Base-by-base conservation (phyloP, 2,329 filamentous ascomycete species). In the Huntiella bhutanensis region DNA sequence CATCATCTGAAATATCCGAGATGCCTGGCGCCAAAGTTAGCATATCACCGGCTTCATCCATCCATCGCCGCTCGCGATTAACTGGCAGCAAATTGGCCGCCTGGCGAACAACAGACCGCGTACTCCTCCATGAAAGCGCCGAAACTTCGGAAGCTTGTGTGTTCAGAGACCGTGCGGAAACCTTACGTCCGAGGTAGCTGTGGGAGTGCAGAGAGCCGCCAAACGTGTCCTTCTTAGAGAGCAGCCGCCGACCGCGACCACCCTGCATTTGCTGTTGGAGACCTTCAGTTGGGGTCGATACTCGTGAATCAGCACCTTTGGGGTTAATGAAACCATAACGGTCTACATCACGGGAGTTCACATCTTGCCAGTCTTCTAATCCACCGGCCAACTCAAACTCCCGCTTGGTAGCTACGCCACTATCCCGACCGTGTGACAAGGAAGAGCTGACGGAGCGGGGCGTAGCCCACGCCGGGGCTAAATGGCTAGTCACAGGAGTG, bases 1-100 rank as follows among this genome's bases (percentile, higher is more conserved):
- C 68, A 52, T 77, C 72, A 48, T 78, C 74, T 7, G 64, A 63
- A 35, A 69, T 67, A 53, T 74, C 68, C 15, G 68, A 64, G 38
- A 77, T 58, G 11, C 70, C 75, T 4, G 74, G 71, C 22, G 72
- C 66, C 28, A 74, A 58, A 7, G 73, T 71, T 46, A 81, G 65
- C 70, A 80, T 79, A 52, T 77, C 75, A n/a, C 73, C 73, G 5
- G 77, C 76, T 54, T 76, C 73, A 52, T 79, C 75, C 60, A 77
- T 68, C 63, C 68, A 70, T 46, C 71, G 67, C 51, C 74, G 66
- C 54, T 77, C 71, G 49, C 67, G 66, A 53, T 78, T 77, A 55
- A 76, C 67, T 13, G 75, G 73, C 36, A 80, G 61, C 51, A 70
- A 61, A 55, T 78, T 78, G 49, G 68, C 62, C 36, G 73, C 73